Percentiles rank a stretch among this genome's conserved stretches.
These are phyloP conservation scores for Candida nanaspora DNA, from an alignment of 805 yeast genomes.

Conservation along the genomic window DNA sequence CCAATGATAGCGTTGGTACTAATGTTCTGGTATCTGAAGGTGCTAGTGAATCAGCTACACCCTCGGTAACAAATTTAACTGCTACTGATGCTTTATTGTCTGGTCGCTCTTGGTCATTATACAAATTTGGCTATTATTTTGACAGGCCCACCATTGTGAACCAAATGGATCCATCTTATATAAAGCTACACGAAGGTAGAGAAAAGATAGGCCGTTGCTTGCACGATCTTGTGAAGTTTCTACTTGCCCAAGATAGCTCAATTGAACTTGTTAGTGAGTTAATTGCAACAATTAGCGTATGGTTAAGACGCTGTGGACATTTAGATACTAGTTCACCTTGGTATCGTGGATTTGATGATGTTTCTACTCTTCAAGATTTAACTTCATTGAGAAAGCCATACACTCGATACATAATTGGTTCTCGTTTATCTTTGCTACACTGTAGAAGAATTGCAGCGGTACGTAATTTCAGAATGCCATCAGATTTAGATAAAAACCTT, in stretches of 20 bases:
- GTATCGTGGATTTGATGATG: slow-evolving; percentile 30
- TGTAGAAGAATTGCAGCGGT: slow-evolving; percentile 65
- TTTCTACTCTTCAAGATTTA: slow-evolving; percentile 43
- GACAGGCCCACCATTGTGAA: slow-evolving; percentile 15
- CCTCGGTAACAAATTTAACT: slow-evolving; percentile 22
- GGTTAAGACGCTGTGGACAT: slow-evolving; percentile 35
- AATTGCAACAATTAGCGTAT: slow-evolving; percentile 58
- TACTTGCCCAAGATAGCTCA: slow-evolving; percentile 52
- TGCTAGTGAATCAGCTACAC: not conserved
- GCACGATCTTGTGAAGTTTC: slow-evolving; percentile 45
- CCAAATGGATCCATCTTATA: slow-evolving; percentile 34
- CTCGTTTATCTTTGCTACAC: slow-evolving; percentile 67
- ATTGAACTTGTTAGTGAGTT: slow-evolving; percentile 54
- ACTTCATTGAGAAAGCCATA: slow-evolving; percentile 59
- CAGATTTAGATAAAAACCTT: slow-evolving; percentile 54
- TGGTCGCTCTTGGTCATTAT: slow-evolving; percentile 18
- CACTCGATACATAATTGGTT: slow-evolving; percentile 73
- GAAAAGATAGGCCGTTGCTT: slow-evolving; percentile 44
- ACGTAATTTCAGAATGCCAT: slow-evolving; percentile 65
- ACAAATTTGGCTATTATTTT: slow-evolving; percentile 23
- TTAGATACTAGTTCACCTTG: slow-evolving; percentile 20
- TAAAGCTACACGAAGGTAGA: slow-evolving; percentile 53
- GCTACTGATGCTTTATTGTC: slow-evolving; percentile 33
- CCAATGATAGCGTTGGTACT: not conserved
- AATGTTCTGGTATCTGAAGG: not conserved